A percentile compares a stretch with the other conserved stretches of the same genome.
phyloP scores from a whole-genome alignment of 1,284 basidiomycete genomes.

The Trichosporon sp. region DNA sequence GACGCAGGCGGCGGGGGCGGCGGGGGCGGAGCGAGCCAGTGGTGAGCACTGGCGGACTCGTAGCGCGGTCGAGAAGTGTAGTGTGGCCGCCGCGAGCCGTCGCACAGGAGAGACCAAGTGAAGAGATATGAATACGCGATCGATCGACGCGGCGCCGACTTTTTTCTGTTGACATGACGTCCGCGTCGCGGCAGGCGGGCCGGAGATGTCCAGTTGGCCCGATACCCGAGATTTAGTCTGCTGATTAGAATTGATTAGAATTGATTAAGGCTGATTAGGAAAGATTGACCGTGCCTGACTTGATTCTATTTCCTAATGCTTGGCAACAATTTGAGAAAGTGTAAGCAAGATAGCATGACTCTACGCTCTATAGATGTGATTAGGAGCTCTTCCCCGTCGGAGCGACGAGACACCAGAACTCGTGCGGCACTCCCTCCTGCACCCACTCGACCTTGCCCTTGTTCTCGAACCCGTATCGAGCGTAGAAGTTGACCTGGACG shows the following conservation, averaged over 20 bases:
- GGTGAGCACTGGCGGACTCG: too few species aligned
- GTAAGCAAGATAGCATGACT: not conserved
- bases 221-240: not conserved
- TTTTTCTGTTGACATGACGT: slow-evolving; percentile 15
- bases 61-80: too few species aligned
- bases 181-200: not conserved
- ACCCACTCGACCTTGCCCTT: not conserved
- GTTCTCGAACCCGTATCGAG: not conserved
- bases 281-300: not conserved
- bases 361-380: not conserved
- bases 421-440: not conserved
- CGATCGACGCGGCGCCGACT: not conserved
- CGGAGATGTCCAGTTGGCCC: not conserved
- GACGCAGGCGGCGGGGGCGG: too few species aligned
- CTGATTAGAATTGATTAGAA: not conserved
- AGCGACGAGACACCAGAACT: slow-evolving; percentile 4
- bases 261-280: too few species aligned
- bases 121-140: not conserved
- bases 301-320: not conserved
- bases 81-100: too few species aligned
- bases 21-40: too few species aligned
- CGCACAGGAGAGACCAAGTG: too few species aligned
- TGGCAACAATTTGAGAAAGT: too few species aligned
- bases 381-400: not conserved
- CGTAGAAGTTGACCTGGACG: not conserved